These are phyloP conservation scores for Salix dunnii DNA, from an alignment of 345 rosid species.

Conservation along the genomic window DNA sequence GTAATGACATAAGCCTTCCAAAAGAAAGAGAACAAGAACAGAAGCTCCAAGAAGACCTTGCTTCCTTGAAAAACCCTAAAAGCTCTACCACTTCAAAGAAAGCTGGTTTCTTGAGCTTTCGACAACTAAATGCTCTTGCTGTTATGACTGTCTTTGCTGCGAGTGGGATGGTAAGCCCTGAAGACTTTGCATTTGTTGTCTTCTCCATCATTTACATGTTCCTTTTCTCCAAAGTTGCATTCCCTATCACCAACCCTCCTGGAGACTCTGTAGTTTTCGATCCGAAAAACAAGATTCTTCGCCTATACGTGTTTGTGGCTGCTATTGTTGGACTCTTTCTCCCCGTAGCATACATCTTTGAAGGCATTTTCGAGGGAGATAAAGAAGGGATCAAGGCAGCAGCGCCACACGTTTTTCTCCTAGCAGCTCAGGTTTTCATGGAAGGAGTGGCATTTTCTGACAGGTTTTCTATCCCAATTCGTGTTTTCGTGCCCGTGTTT, in stretches of 20 bases:
- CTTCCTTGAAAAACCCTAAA: slow-evolving; percentile 12
- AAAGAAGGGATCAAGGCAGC: slow-evolving; percentile 67
- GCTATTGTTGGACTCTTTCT: slow-evolving; percentile 61
- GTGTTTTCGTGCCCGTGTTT: slow-evolving; percentile 70
- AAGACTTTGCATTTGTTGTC: slow-evolving; percentile 54
- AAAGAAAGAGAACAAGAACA: slow-evolving; percentile 36
- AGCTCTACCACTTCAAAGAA: slow-evolving; percentile 1
- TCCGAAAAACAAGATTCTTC: slow-evolving; percentile 40
- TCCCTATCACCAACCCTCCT: slow-evolving; percentile 38
- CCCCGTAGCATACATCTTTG: slow-evolving; percentile 64
- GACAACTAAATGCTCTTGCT: slow-evolving; percentile 64
- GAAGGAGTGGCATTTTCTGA: slow-evolving; percentile 69
- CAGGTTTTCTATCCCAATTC: slow-evolving; percentile 61
- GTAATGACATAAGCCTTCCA: slow-evolving; percentile 52
- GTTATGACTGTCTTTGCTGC: slow-evolving; percentile 55
- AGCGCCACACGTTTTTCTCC: slow-evolving; percentile 74
- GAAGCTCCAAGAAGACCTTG: slow-evolving; percentile 14
- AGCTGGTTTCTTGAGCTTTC: slow-evolving; percentile 43
- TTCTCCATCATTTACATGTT: slow-evolving; percentile 57
- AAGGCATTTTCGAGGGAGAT: slow-evolving; percentile 73
- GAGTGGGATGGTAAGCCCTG: slow-evolving; percentile 55
- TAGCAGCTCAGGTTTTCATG: slow-evolving; percentile 76
- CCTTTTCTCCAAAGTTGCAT: slow-evolving; percentile 55
- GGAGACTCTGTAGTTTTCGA: slow-evolving; percentile 39
- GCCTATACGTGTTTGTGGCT: slow-evolving; percentile 41